Evolutionary conservation across 2,329 filamentous ascomycete species (phyloP).

Genomic region (Xylariaceae sp.): DNA sequence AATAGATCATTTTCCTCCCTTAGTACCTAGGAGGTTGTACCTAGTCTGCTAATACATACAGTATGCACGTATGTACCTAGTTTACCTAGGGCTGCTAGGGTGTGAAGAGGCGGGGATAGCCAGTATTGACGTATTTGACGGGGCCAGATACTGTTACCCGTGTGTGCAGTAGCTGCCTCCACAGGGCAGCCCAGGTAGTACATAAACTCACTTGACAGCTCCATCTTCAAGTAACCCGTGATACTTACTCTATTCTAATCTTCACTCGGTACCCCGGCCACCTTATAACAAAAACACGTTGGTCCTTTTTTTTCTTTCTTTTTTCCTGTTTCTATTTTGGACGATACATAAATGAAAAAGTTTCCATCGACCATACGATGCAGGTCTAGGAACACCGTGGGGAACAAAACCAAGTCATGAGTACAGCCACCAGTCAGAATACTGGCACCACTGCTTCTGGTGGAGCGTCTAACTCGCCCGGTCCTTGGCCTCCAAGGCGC

Average conservation of each 20-base stretch:
- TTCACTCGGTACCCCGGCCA: background rate
- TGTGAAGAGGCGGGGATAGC: background rate
- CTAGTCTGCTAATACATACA: no score
- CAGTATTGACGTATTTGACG: background rate
- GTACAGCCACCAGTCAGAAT: conserved; percentile 17
- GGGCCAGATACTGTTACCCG: background rate
- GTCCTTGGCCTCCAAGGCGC: conserved; percentile 19
- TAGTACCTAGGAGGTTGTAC: background rate
- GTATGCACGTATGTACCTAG: background rate
- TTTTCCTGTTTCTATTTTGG: background rate
- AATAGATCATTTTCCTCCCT: no score
- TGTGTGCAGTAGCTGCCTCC: no score
- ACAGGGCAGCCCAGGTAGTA: background rate
- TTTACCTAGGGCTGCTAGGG: background rate
- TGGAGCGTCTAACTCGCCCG: conserved; percentile 16
- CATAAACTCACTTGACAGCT: background rate
- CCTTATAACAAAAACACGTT: background rate
- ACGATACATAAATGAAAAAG: background rate
- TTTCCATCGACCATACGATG: conserved; percentile 17
- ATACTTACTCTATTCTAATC: background rate
- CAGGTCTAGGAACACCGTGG: conserved; percentile 20
- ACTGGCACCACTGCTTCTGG: conserved; percentile 9
- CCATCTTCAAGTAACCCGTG: background rate
- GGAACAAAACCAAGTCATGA: conserved; percentile 25
- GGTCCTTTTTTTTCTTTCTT: background rate